Evolutionary conservation across 352 stramenopile genomes (phyloP), one percentile per base, ranked within the genome.

Genomic region (Thraustochytrium striatum): DNA sequence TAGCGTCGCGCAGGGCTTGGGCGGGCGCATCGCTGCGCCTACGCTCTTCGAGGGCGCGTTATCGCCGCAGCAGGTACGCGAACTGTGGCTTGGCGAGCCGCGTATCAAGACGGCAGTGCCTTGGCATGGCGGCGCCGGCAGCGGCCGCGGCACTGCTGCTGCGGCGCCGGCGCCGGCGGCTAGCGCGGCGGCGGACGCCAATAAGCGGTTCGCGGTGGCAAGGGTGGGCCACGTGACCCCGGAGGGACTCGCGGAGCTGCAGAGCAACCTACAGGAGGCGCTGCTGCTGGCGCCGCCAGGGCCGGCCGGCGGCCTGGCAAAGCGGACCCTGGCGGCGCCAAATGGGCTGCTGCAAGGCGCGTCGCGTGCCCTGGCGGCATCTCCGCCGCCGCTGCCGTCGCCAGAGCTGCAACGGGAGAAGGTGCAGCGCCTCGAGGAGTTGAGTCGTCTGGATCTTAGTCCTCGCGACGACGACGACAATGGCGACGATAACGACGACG

Each of bases 21-120:
- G 65, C 5, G 65, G 65, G 11, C 65, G 65, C 32, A 47, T 75
- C 25, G 65, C 65, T 7, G 9, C 28, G 8, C 52, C 52, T 0
- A 61, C 50, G 7, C 65, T 75, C 8, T 61, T 70, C 39, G 65
- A 75, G 65, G 65, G 65, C 13, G 44, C 28, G 19, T 39, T 30
- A 0, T 52, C 32, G 13, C 32, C 19, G 32, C 44, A 75, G 65
- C 65, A 75, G 25, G 65, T 43, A 3, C 65, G 43, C 21, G 65
- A 75, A 28, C 65, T 75, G n/a, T 75, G 43, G 1, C 30, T 21
- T 25, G 65, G 65, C 9, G 16, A n/a, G 2, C n/a, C 65, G 41
- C 65, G 65, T 3, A 58, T 39, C 21, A 30, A 38, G 2, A 43
- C 61, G 7, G 39, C 65, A 5, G 16, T 75, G 0, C 65, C 65